A percentile compares a stretch with the other conserved stretches of the same genome.
Conservation (phyloP, 176 grass and related monocot genomes). For the Microstegium vimineum region DNA sequence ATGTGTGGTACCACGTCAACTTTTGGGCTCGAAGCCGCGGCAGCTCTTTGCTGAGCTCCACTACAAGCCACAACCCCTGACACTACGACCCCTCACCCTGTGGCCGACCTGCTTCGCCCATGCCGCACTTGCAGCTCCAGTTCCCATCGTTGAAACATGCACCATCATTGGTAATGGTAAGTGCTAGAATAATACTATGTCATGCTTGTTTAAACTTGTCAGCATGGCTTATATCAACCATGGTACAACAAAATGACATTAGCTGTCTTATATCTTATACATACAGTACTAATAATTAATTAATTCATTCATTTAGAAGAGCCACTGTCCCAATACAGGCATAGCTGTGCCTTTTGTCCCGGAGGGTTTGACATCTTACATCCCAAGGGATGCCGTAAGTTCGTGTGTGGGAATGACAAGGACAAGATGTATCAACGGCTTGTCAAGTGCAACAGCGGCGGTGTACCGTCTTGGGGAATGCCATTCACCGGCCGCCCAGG, state of each 20-base stretch:
- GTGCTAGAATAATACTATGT: too few species aligned
- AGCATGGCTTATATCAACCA: too few species aligned
- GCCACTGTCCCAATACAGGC: background rate
- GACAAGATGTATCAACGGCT: background rate
- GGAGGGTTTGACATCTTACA: background rate
- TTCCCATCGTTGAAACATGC: conserved; percentile 13
- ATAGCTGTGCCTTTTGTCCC: conserved; percentile 15
- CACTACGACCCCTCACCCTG: too few species aligned
- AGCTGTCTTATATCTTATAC: too few species aligned
- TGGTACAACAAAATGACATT: too few species aligned
- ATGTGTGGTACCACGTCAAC: background rate
- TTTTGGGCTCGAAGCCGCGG: conserved; percentile 3
- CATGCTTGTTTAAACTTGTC: too few species aligned
- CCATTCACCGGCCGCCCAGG: background rate
- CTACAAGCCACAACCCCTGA: background rate
- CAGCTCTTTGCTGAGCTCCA: too few species aligned
- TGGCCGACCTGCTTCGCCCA: too few species aligned
- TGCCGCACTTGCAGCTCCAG: too few species aligned
- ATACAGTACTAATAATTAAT: too few species aligned
- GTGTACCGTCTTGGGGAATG: background rate
- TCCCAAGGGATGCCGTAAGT: conserved; percentile 3
- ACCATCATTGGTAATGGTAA: conserved; percentile 29
- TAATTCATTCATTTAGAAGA: background rate
- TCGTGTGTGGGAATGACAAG: conserved; percentile 13
- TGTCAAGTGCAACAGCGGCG: background rate